Conservation (phyloP, 257 asterid species). For the Ilex aquifolium region DNA sequence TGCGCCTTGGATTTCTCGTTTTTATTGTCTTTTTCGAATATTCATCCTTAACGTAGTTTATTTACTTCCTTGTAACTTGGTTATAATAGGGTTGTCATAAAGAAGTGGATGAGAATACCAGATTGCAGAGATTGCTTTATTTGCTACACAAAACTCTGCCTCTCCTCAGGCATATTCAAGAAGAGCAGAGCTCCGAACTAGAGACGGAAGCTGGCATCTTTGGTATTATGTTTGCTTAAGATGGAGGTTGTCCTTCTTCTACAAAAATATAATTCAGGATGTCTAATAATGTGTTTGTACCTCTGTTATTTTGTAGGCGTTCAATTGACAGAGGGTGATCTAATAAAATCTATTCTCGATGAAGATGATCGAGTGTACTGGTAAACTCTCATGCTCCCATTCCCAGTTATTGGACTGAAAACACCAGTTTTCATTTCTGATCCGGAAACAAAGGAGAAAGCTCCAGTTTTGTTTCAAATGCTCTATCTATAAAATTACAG, state of each 20-base stretch:
- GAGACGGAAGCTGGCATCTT: slow-evolving; percentile 43
- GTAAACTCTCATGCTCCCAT: slow-evolving; percentile 25
- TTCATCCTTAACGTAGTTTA: not conserved
- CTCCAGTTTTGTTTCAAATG: no score
- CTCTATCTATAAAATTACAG: no score
- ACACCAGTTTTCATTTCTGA: no score
- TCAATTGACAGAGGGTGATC: slow-evolving; percentile 45
- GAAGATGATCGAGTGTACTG: slow-evolving; percentile 64
- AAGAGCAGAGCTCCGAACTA: slow-evolving; percentile 55
- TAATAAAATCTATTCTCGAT: slow-evolving; percentile 37
- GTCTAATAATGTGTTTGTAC: slow-evolving; percentile 12
- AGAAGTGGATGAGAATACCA: slow-evolving; percentile 37
- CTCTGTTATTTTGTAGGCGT: slow-evolving; percentile 35
- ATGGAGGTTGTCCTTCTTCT: slow-evolving; percentile 4
- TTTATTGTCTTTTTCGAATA: slow-evolving; percentile 2
- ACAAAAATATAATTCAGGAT: slow-evolving; percentile 10
- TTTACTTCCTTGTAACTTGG: slow-evolving; percentile 7
- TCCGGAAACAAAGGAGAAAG: no score
- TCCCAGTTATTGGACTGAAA: no score
- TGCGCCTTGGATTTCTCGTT: slow-evolving; percentile 9
- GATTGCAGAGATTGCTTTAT: slow-evolving; percentile 45
- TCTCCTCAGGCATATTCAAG: slow-evolving; percentile 50
- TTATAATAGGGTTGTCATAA: slow-evolving; percentile 25
- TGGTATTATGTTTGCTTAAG: slow-evolving; percentile 30
- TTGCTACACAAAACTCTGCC: slow-evolving; percentile 58